phyloP scores from a whole-genome alignment of 2,329 filamentous ascomycete genomes.

The Neophaeococcomyces aloes region DNA sequence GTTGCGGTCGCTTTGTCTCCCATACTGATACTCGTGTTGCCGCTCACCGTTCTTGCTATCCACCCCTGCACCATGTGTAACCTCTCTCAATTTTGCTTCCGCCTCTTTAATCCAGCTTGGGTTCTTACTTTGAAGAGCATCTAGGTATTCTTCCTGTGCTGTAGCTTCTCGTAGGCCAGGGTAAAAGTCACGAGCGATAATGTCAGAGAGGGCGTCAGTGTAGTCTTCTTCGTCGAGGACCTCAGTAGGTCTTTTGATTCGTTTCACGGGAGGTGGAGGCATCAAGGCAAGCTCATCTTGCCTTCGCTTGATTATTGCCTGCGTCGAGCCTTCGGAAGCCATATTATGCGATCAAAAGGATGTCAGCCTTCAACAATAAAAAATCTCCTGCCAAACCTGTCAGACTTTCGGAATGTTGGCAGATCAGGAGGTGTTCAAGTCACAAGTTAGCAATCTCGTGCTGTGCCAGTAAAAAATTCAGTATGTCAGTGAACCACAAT shows the following conservation, averaged over 20 bases:
- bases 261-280: constrained; percentile 76
- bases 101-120: constrained; percentile 76
- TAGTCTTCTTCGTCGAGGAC: constrained; percentile 92
- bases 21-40: no score
- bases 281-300: constrained; percentile 51
- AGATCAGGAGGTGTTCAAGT: background rate
- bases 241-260: constrained; percentile 79
- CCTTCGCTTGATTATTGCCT: constrained; percentile 6
- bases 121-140: constrained; percentile 80
- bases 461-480: no score
- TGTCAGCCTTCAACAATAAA: background rate
- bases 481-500: no score
- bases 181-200: constrained; percentile 95
- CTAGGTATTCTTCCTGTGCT: constrained; percentile 81
- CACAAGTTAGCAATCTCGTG: no score
- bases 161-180: constrained; percentile 79
- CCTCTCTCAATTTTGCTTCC: constrained; percentile 57
- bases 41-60: constrained; percentile 22
- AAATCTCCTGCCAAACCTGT: background rate
- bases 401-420: background rate
- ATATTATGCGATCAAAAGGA: background rate
- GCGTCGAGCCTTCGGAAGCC: constrained; percentile 1
- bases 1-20: constrained; percentile 7
- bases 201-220: constrained; percentile 78
- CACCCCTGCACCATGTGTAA: constrained; percentile 45